Evolutionary conservation across 75 land plant genomes (phyloP), one percentile per base, ranked within the genome.

Genomic region (Pseudotsuga menziesii): DNA sequence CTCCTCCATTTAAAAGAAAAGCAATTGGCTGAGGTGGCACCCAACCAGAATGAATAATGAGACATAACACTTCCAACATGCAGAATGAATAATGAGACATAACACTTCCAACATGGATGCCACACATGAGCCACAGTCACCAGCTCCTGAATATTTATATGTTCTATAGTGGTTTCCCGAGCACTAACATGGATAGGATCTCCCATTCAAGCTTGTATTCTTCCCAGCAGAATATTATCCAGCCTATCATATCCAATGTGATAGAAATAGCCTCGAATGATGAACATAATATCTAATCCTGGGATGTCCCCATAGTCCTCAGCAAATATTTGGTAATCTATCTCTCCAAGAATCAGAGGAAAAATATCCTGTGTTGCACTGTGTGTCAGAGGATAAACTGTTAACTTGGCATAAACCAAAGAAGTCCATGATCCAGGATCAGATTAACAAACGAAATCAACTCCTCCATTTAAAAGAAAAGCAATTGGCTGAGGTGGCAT

Each of bases 391-490:
- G 97, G 97, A 82, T 89, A 82, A 58, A 89, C 61, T 70, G 97
- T 91, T 67, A 90, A 88, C 70, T 92, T 75, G 12, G 97, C 89
- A 85, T 96, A 96, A 2, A 96, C 80, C 58, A 26, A 56, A 70
- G 94, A 86, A 71, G 97, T 94, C 99, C 99, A 96, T 52, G 94
- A 85, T 56, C 94, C 94, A 75, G 97, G 99, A 44, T 97, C 97
- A 78, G 97, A 91, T 74, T 93, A 97, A 60, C 92, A 93, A 36
- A 96, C 99, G 60, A 96, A 80, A 86, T 96, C 99, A 39, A 39
- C 1, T 39, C 41, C 41, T 39, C 99, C 99, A 82, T 93, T 96
- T 80, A 96, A 96, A 58, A 96, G 94, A 79, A 96, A 96, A 16
- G 93, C 88, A 58, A 96, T 78, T 0, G 99, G 99, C 13, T 74